Evolutionary conservation across 768 basidiomycete species (phyloP), one percentile per base, ranked within the genome.

Genomic region (Agaricus blazei): DNA sequence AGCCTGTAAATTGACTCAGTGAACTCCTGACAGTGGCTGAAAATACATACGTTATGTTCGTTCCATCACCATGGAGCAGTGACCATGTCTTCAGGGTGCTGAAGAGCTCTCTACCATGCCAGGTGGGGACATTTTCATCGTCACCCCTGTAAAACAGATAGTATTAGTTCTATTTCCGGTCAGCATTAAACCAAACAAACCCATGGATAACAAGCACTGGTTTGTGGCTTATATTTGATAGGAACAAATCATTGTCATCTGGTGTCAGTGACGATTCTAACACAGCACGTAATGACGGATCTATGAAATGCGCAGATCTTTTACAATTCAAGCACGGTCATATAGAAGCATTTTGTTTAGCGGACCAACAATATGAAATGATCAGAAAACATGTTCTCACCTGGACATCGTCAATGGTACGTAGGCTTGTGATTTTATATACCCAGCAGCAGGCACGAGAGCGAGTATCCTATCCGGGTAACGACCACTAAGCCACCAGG

Each of bases 351-450:
- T 23, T 46, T 19, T 2, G 36, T 9, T 14, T 54, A 34, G n/a
- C 57, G 9, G 15, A 19, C 11, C 2, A 15, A 19, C 41, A 19
- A 40, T 31, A 34, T n/a, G 19, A 8, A 27, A 34, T 34, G 37
- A 15, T 29, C 34, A 31, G 14, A 24, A 15, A 36, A 45, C 29
- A 31, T 9, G 42, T n/a, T 37, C 62, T 52, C 55, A 81, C 79
- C 81, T 79, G 43, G 87, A 87, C 68, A 84, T 76, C 6, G 76
- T 78, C 65, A 87, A 79, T 0, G 92, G 81, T 4, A 93, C 80
- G 62, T 97, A 97, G 24, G 87, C 75, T 60, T 96, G 90, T 2
- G 93, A 90, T 59, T 93, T 95, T 62, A 91, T 81, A 66, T 90
- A 96, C 2, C 75, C 91, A 2, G 93, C 83, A 0, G 90, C 90